A percentile compares a stretch with the other conserved stretches of the same genome.
Conservation (phyloP, 768 basidiomycete genomes). For the Xerocomus brunneocitrinus region DNA sequence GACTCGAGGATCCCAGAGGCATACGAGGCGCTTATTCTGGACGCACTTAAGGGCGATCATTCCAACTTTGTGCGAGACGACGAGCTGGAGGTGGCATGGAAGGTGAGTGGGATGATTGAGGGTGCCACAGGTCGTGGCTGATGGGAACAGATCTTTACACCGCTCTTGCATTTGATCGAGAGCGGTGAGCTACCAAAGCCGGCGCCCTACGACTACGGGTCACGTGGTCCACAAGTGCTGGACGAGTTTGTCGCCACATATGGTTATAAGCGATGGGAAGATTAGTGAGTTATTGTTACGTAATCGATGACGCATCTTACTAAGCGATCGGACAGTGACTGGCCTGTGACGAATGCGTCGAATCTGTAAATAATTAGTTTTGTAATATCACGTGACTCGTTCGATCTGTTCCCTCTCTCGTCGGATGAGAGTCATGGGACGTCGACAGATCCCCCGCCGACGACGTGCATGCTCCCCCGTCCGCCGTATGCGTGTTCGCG, state of each 20-base stretch:
- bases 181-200: constrained; percentile 63
- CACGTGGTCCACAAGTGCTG: constrained; percentile 86
- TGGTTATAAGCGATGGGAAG: constrained; percentile 69
- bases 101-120: constrained; percentile 47
- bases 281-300: constrained; percentile 60
- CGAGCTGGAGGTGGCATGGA: constrained; percentile 97
- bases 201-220: constrained; percentile 83
- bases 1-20: constrained; percentile 94
- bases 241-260: constrained; percentile 70
- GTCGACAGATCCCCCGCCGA: constrained; percentile 27
- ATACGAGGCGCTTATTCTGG: constrained; percentile 92
- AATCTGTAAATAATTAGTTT: constrained; percentile 16
- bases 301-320: not conserved
- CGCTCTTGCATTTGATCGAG: constrained; percentile 95
- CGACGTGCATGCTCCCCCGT: constrained; percentile 17
- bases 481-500: constrained; percentile 9
- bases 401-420: constrained; percentile 21
- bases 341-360: constrained; percentile 26
- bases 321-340: constrained; percentile 13
- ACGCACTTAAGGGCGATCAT: constrained; percentile 96
- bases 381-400: constrained; percentile 20
- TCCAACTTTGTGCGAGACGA: constrained; percentile 99
- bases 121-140: constrained; percentile 1
- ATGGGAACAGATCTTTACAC: constrained; percentile 75
- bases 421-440: constrained; percentile 6